These are phyloP conservation scores for Schwanniomyces yamadae DNA, from an alignment of 805 yeast species.

Conservation along the genomic window DNA sequence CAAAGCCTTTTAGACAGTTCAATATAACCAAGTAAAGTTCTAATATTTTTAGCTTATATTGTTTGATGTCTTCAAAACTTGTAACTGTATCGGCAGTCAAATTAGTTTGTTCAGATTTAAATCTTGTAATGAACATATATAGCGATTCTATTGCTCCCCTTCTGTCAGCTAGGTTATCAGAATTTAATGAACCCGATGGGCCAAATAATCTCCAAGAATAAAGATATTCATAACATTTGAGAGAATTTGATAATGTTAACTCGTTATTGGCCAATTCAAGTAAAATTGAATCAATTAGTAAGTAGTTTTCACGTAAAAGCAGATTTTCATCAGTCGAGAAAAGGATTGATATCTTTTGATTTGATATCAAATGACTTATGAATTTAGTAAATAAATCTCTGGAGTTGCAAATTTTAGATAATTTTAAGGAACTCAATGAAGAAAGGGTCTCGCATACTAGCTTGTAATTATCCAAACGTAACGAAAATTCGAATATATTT, in stretches of 20 bases:
- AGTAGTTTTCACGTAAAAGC: constrained; percentile 24
- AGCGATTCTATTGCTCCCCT: constrained; percentile 41
- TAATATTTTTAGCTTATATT: constrained; percentile 37
- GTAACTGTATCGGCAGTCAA: constrained; percentile 12
- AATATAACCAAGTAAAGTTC: constrained; percentile 43
- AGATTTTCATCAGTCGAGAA: constrained; percentile 18
- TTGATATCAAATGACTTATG: constrained; percentile 24
- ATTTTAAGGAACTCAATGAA: constrained; percentile 10
- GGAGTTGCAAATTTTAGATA: neutral
- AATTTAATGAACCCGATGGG: constrained; percentile 9
- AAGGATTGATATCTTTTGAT: constrained; percentile 19
- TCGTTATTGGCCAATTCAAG: constrained; percentile 33
- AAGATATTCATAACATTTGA: constrained; percentile 35
- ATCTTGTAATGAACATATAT: constrained; percentile 36
- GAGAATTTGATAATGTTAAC: constrained; percentile 25
- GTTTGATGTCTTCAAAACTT: constrained; percentile 24
- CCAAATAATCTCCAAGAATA: constrained; percentile 43
- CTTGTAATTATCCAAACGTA: constrained; percentile 20
- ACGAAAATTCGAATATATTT: constrained; percentile 25
- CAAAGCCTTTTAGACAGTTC: constrained; percentile 36
- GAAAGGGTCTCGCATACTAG: constrained; percentile 18
- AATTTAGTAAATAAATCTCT: constrained; percentile 22
- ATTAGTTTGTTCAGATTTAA: constrained; percentile 23
- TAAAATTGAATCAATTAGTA: constrained; percentile 33
- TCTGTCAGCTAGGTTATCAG: constrained; percentile 25